Evolutionary conservation across 2,329 filamentous ascomycete genomes (phyloP), one percentile per base, ranked within the genome.

Genomic region (Juglanconis sp.): DNA sequence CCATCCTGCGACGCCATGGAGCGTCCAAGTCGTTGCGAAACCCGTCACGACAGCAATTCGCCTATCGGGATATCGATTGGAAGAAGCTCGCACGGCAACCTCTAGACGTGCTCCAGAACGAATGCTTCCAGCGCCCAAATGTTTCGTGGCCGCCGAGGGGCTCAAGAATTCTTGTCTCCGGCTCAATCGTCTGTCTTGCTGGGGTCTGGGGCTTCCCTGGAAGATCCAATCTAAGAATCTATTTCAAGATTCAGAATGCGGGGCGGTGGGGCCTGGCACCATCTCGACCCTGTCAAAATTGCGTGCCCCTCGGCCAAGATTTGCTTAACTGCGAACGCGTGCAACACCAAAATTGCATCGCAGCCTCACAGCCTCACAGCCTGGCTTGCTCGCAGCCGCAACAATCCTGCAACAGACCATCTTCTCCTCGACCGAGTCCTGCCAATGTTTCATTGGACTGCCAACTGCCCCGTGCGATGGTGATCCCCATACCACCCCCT

Each of bases 171-270:
- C 53, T 38, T 35, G 47, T 55, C 54, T 58, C 55, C 56, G 53
- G 48, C 36, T 48, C 46, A 54, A 46, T 53, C 56, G 51, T 60
- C 47, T 57, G 47, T 54, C 24, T 47, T 49, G 38, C 40, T 47
- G 47, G 36, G 47, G 48, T 53, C 56, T 53, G 51, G 56, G 58
- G 57, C 17, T 50, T 15, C 53, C 57, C 51, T 55, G 53, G 58
- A 56, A 49, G 51, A 61, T 58, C 58, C 58, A 61, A 61, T 63
- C 54, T 61, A 42, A 54, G 4, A 42, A 35, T 53, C 57, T 63
- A 63, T 63, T 63, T 63, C 56, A 4, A 58, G 58, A 57, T 50
- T 53, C 36, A 49, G 31, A 38, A 15, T 50, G 53, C 53, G 51
- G 60, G 60, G 49, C 53, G 13, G 58, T 61, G 58, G 61, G 31